Evolutionary conservation across 345 rosid genomes (phyloP).

Genomic region (Isatis tinctoria): DNA sequence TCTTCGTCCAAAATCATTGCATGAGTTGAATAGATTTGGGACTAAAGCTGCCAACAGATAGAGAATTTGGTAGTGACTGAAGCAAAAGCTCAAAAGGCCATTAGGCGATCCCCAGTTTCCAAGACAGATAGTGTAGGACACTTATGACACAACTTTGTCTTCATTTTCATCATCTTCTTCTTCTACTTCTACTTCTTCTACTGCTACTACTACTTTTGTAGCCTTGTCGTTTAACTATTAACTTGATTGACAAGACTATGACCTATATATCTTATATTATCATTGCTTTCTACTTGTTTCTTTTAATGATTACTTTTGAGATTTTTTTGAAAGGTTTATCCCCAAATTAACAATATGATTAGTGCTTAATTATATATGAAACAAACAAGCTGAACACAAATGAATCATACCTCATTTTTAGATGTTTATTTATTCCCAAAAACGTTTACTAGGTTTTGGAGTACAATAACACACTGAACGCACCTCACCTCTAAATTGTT

Average conservation of each 20-base stretch:
- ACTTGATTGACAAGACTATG: slow-evolving; percentile 24
- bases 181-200: slow-evolving; percentile 16
- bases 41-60: slow-evolving; percentile 23
- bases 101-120: slow-evolving; percentile 24
- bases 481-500: background rate
- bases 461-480: background rate
- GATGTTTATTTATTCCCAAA: background rate
- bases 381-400: background rate
- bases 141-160: slow-evolving; percentile 29
- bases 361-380: slow-evolving; percentile 1
- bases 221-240: slow-evolving; percentile 5
- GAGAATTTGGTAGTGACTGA: slow-evolving; percentile 13
- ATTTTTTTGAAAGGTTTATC: background rate
- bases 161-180: slow-evolving; percentile 23
- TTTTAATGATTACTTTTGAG: background rate
- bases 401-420: background rate
- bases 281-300: background rate
- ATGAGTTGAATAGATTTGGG: slow-evolving; percentile 24
- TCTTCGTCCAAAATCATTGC: slow-evolving; percentile 27
- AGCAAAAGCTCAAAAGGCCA: slow-evolving; percentile 16
- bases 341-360: background rate
- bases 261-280: slow-evolving; percentile 1
- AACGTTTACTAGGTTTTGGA: background rate
- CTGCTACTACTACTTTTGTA: background rate
- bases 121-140: slow-evolving; percentile 27